Evolutionary conservation across 192 early-diverging fungal genomes (phyloP).

Genomic region (Gonapodya sp.): DNA sequence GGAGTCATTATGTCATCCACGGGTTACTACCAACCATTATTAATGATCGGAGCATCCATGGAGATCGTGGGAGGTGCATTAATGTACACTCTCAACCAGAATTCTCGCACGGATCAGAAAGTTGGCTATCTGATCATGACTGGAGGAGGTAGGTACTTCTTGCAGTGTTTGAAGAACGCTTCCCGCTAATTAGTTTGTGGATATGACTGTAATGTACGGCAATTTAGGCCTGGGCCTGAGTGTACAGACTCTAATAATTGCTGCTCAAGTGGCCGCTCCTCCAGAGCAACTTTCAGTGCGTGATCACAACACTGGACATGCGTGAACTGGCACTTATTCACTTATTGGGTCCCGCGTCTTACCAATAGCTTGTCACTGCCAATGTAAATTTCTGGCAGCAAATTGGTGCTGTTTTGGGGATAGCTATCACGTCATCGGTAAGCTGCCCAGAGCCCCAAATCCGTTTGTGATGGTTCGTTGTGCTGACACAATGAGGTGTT

Average conservation of each 20-base stretch:
- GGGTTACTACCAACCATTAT: constrained; percentile 49
- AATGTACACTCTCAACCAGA: constrained; percentile 37
- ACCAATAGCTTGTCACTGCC: background rate
- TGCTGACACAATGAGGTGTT: no score
- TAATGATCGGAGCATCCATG: constrained; percentile 49
- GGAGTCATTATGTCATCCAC: constrained; percentile 54
- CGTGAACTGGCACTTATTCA: no score
- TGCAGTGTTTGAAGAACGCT: constrained; percentile 43
- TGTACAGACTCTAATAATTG: background rate
- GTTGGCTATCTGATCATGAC: constrained; percentile 42
- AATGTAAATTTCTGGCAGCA: no score
- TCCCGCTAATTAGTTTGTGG: constrained; percentile 36
- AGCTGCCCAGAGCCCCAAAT: no score
- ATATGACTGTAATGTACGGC: constrained; percentile 51
- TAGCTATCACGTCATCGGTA: no score
- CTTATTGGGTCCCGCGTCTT: no score
- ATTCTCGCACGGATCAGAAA: constrained; percentile 33
- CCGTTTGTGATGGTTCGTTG: no score
- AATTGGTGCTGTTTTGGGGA: background rate
- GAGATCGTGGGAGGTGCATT: constrained; percentile 49
- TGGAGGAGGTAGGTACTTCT: constrained; percentile 62
- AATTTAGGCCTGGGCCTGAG: constrained; percentile 61
- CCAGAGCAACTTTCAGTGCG: background rate
- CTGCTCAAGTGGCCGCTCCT: background rate
- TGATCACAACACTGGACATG: no score